Conservation (phyloP, 345 rosid genomes). For the Passiflora organensis region DNA sequence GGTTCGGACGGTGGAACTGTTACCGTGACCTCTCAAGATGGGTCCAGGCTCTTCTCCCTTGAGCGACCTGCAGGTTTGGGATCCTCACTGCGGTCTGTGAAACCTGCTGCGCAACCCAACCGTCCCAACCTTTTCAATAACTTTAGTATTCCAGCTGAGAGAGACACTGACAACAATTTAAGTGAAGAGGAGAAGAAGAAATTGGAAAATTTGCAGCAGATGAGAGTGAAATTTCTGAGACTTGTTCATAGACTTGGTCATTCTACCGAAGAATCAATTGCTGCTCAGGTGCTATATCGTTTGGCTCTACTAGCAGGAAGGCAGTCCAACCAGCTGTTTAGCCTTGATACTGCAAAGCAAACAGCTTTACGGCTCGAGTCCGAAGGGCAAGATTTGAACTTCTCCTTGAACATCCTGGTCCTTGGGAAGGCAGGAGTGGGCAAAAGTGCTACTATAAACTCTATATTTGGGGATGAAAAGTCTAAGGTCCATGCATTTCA, state of each 20-base stretch:
- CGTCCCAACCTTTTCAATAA: conserved; percentile 50
- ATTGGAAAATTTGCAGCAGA: conserved; percentile 65
- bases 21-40: conserved; percentile 74
- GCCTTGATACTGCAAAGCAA: conserved; percentile 74
- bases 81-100: conserved; percentile 64
- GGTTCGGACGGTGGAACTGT: conserved; percentile 56
- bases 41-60: conserved; percentile 83
- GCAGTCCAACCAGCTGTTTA: conserved; percentile 59
- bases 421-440: conserved; percentile 95
- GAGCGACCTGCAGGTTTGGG: conserved; percentile 93
- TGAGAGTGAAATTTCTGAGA: conserved; percentile 78
- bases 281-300: conserved; percentile 76
- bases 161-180: conserved; percentile 53
- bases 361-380: conserved; percentile 68
- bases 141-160: conserved; percentile 35
- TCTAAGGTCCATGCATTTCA: conserved; percentile 67
- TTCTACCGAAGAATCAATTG: conserved; percentile 74
- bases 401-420: conserved; percentile 72
- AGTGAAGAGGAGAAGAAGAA: conserved; percentile 83
- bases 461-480: conserved; percentile 75
- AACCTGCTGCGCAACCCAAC: conserved; percentile 47
- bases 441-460: conserved; percentile 88
- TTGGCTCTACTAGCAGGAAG: conserved; percentile 71
- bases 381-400: conserved; percentile 49
- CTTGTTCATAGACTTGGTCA: conserved; percentile 74